phyloP scores from a whole-genome alignment of 2,329 filamentous ascomycete species.

The Fusarium mangiferae region DNA sequence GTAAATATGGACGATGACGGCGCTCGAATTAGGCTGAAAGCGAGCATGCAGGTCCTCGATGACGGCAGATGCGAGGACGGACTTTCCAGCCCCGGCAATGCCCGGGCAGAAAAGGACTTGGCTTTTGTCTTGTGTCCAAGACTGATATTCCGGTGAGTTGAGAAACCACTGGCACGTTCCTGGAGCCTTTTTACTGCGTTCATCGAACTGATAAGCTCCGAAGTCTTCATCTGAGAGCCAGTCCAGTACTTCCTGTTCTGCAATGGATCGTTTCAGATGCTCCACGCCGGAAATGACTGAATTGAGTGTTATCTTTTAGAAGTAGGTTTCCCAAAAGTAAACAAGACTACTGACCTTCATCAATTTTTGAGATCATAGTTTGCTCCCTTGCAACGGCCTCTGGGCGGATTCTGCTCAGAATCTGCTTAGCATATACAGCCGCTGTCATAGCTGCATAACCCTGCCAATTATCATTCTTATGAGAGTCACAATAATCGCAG shows the following conservation, averaged over 20 bases:
- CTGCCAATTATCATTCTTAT: background rate
- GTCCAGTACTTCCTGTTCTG: rapidly evolving
- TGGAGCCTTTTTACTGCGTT: rapidly evolving
- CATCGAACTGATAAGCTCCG: rapidly evolving
- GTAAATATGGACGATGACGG: rapidly evolving
- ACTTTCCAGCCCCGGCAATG: background rate
- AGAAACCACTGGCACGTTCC: rapidly evolving
- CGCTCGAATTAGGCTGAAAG: rapidly evolving
- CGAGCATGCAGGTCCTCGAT: background rate
- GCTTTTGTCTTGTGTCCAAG: rapidly evolving
- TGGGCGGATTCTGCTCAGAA: rapidly evolving
- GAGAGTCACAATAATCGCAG: background rate
- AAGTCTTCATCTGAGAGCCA: background rate
- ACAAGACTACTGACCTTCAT: rapidly evolving
- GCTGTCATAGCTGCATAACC: background rate
- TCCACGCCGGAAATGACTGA: background rate
- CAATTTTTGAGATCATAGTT: rapidly evolving
- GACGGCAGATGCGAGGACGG: rapidly evolving
- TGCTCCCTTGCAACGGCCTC: rapidly evolving
- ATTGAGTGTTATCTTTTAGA: rapidly evolving
- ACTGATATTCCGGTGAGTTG: rapidly evolving
- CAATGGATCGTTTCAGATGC: rapidly evolving
- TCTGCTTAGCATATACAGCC: background rate
- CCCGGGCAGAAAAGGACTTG: background rate
- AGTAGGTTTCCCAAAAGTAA: rapidly evolving